Percentiles rank a stretch among this genome's conserved stretches.
phyloP scores from a whole-genome alignment of 192 early-diverging fungal genomes.

The Neocallimastix lanati region DNA sequence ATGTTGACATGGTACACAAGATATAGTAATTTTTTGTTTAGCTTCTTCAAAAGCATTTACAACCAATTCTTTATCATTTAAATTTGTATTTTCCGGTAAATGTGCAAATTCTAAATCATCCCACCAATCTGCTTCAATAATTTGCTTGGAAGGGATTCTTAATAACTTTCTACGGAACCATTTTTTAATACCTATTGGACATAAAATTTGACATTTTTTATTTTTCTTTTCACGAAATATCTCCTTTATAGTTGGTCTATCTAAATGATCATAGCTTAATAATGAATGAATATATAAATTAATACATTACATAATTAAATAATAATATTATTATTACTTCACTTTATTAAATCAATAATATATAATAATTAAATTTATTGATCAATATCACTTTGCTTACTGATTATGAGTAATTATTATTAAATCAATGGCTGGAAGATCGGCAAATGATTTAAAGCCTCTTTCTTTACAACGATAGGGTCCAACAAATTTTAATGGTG shows the following conservation, averaged over 20 bases:
- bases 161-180: slow-evolving; percentile 27
- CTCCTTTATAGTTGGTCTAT: slow-evolving; percentile 37
- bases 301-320: too few species aligned
- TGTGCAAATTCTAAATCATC: slow-evolving; percentile 18
- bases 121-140: slow-evolving; percentile 64
- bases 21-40: not conserved
- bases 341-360: too few species aligned
- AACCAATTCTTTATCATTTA: not conserved
- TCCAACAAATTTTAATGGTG: slow-evolving; percentile 2
- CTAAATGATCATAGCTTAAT: slow-evolving; percentile 54
- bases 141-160: slow-evolving; percentile 18
- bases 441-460: slow-evolving; percentile 1
- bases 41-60: not conserved
- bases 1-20: slow-evolving; percentile 15
- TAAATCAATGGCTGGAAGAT: slow-evolving; percentile 47
- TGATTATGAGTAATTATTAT: slow-evolving; percentile 74
- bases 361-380: too few species aligned
- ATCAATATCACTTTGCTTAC: not conserved
- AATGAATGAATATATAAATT: too few species aligned
- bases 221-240: slow-evolving; percentile 10
- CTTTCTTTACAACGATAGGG: slow-evolving; percentile 34
- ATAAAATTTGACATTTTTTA: slow-evolving; percentile 33
- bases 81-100: slow-evolving; percentile 4
- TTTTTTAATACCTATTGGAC: slow-evolving; percentile 62
- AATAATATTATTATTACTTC: too few species aligned